A percentile compares a stretch with the other conserved stretches of the same genome.
These are phyloP conservation scores for Suhomyces guaymorum DNA, from an alignment of 1,139 yeast genomes.

Conservation along the genomic window DNA sequence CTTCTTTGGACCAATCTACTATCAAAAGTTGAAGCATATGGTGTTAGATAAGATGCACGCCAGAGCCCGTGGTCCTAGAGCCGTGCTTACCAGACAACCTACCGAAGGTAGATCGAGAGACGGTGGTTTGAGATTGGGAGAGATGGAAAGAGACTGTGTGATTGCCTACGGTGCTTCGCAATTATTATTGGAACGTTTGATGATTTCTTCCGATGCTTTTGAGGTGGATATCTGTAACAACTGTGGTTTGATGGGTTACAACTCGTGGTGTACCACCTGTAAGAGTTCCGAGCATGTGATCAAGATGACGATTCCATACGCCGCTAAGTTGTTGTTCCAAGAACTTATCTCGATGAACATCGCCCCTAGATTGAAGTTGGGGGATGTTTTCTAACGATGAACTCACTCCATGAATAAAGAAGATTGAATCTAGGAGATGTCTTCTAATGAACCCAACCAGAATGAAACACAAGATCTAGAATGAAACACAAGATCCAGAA, in stretches of 20 bases:
- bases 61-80: slow-evolving; percentile 98
- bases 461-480: neutral
- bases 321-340: slow-evolving; percentile 94
- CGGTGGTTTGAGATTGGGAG: slow-evolving; percentile 99
- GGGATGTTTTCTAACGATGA: slow-evolving; percentile 64
- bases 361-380: slow-evolving; percentile 89
- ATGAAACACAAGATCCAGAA: neutral
- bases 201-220: slow-evolving; percentile 99
- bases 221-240: slow-evolving; percentile 97
- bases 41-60: slow-evolving; percentile 99
- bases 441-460: neutral
- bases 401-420: neutral
- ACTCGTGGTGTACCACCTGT: slow-evolving; percentile 97
- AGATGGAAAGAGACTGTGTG: slow-evolving; percentile 99
- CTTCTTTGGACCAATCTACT: slow-evolving; percentile 97
- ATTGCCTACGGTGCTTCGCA: slow-evolving; percentile 99
- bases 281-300: slow-evolving; percentile 83
- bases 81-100: slow-evolving; percentile 97
- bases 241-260: slow-evolving; percentile 91
- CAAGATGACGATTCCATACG: slow-evolving; percentile 96
- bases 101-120: slow-evolving; percentile 99
- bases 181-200: slow-evolving; percentile 91
- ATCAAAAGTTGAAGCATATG: slow-evolving; percentile 98
- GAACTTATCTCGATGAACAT: slow-evolving; percentile 96
- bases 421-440: neutral